A percentile compares a stretch with the other conserved stretches of the same genome.
Conservation (phyloP, 352 stramenopile genomes). For the Pseudoperonospora humuli region DNA sequence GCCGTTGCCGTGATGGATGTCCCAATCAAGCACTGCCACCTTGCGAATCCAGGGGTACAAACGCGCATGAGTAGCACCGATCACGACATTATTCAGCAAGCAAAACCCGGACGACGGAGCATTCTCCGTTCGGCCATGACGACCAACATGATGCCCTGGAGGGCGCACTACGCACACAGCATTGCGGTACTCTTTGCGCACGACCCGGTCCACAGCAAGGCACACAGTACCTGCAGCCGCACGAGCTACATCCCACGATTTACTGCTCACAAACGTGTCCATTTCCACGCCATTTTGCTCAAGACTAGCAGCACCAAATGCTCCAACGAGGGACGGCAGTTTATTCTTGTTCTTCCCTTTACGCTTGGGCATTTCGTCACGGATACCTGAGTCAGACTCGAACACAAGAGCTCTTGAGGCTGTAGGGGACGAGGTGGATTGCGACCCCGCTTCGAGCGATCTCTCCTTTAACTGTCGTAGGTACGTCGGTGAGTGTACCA, state of each 20-base stretch:
- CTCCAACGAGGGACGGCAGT: conserved; percentile 42
- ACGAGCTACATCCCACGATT: conserved; percentile 78
- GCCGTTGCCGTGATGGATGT: conserved; percentile 98
- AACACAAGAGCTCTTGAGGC: conserved; percentile 56
- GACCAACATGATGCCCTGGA: conserved; percentile 89
- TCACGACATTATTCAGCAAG: conserved; percentile 98
- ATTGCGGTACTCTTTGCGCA: conserved; percentile 72
- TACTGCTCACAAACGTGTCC: conserved; percentile 83
- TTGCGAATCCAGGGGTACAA: conserved; percentile 87
- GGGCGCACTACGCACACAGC: conserved; percentile 86
- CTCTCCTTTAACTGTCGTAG: conserved; percentile 66
- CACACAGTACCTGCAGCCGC: conserved; percentile 74
- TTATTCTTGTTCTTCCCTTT: conserved; percentile 27
- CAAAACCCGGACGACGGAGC: conserved; percentile 92
- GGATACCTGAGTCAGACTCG: conserved; percentile 64
- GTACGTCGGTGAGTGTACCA: conserved; percentile 81
- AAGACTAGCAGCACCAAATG: conserved; percentile 61
- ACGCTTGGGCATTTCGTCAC: conserved; percentile 31
- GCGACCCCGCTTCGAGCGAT: conserved; percentile 40
- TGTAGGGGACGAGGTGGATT: conserved; percentile 29
- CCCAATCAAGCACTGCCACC: conserved; percentile 97
- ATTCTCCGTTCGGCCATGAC: conserved; percentile 59
- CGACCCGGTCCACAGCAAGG: conserved; percentile 70
- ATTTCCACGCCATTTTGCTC: conserved; percentile 58
- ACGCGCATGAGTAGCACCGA: conserved; percentile 95